phyloP scores from a whole-genome alignment of 345 rosid genomes.

The Carallia brachiata region DNA sequence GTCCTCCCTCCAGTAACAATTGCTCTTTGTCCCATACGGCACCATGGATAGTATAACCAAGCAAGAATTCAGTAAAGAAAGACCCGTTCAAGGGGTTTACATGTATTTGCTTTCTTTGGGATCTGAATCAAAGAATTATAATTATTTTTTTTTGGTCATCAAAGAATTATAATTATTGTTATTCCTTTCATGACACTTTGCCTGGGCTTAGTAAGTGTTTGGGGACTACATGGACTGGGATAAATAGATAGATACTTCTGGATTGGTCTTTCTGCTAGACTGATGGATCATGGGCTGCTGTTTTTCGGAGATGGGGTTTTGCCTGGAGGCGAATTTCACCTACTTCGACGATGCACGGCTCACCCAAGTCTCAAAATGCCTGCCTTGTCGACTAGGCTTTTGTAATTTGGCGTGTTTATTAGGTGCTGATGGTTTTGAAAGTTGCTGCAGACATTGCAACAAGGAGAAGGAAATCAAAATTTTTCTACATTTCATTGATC shows the following conservation, averaged over 20 bases:
- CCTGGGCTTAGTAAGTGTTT: constrained; percentile 79
- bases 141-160: no score
- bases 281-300: constrained; percentile 90
- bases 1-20: constrained; percentile 59
- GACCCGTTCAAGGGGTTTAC: constrained; percentile 62
- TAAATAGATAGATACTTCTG: constrained; percentile 70
- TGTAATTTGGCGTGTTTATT: constrained; percentile 78
- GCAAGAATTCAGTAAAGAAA: constrained; percentile 65
- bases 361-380: constrained; percentile 82
- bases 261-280: constrained; percentile 91
- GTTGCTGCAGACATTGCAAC: no score
- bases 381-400: constrained; percentile 77
- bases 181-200: constrained; percentile 69
- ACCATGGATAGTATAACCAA: constrained; percentile 52
- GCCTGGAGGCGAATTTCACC: constrained; percentile 97
- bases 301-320: constrained; percentile 91
- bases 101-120: constrained; percentile 74
- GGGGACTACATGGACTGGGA: constrained; percentile 86
- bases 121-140: constrained; percentile 21
- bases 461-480: no score
- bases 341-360: constrained; percentile 73
- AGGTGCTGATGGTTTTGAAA: constrained; percentile 44
- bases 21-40: constrained; percentile 51
- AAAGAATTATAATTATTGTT: constrained; percentile 67
- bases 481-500: no score